Base-by-base conservation (phyloP, 352 stramenopile genomes). In the Globisporangium polare region DNA sequence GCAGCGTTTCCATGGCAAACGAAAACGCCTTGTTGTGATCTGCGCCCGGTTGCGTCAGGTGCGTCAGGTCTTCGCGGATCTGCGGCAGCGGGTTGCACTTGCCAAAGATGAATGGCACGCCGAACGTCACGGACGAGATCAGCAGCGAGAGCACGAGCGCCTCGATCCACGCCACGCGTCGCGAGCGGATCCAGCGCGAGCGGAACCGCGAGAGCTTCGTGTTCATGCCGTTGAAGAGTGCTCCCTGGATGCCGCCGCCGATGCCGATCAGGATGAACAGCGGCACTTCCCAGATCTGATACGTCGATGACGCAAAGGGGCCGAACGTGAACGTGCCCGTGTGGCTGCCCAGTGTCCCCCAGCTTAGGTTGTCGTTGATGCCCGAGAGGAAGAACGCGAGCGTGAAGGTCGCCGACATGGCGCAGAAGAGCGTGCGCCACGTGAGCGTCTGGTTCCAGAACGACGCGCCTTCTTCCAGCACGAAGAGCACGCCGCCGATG, bases 391-490 rank as follows among this genome's bases (percentile, higher is more conserved):
- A 92, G 56, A 94, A 86, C 65, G 94, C 90, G 43, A 97, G 74
- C 35, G 85, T 77, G 55, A 95, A 95, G 80, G 81, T 52, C 2
- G 86, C 84, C 29, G 82, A 90, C 92, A 99, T 98, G 18, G 96
- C 94, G 71, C 95, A 98, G 67, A 99, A 98, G 65, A 99, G 98
- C 9, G 91, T 96, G 52, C 96, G 80, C 97, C 97, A 99, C 22
- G 97, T 99, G 15, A 99, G 81, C 64, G 97, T 98, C 53, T 98
- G 97, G 52, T 96, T 96, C 97, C 97, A 99, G 76, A 99, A 99
- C 15, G 92, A 98, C 6, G 97, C 94, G 46, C 96, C 96, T 79
- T 99, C 97, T 74, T 99, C 97, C 5, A 99, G 69, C 13, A 90
- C 92, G 61, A 99, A 99, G 13, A 99, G 62, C 45, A 99, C 96